Base-by-base conservation (phyloP, 1,284 basidiomycete species). In the Xanthoconium separans region DNA sequence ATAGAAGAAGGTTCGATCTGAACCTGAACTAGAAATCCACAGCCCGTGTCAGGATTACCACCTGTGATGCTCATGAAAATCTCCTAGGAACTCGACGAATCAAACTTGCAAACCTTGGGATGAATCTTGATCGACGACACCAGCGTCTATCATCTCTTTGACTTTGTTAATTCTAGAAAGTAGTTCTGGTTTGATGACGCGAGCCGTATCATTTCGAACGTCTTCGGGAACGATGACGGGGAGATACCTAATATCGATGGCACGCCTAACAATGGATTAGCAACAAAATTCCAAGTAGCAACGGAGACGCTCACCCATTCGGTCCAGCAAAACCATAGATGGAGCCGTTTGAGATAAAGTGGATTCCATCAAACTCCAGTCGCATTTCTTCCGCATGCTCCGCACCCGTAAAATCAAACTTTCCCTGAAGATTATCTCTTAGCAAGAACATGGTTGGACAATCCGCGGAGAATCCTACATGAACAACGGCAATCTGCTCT, bases 351-450 rank as follows among this genome's bases (percentile, higher is more conserved):
- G 80, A 73, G 10, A 88, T 61, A 64, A 91, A 84, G 70, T 94
- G 92, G 13, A 95, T 76, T 4, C 90, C 93, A 64, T 88, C 84
- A 58, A 91, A 83, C 55, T 90, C 85, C 3, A 91, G 70, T 33
- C 80, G 75, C 37, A 90, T 67, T 51, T 87, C 84, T 34, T 84
- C 81, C 0, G 74, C 70, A 8, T 70, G 77, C 16, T 69, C 67
- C 6, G 73, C 65, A 60, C 86, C 80, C 7, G 76, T 77, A 15
- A 91, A 64, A 56, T 91, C 89, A 18, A 91, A 75, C 56, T 82
- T 83, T 27, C 89, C 89, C 89, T 90, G 56, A 18, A 45, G 2
- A 29, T 5, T 11, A 29, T 31, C 37, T 29, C 16, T 57, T 42
- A 50, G 47, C 34, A 43, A 45, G 34, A 15, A 16, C 9, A 20